Base-by-base conservation (phyloP, 805 yeast species). In the Metschnikowia continentalis region DNA sequence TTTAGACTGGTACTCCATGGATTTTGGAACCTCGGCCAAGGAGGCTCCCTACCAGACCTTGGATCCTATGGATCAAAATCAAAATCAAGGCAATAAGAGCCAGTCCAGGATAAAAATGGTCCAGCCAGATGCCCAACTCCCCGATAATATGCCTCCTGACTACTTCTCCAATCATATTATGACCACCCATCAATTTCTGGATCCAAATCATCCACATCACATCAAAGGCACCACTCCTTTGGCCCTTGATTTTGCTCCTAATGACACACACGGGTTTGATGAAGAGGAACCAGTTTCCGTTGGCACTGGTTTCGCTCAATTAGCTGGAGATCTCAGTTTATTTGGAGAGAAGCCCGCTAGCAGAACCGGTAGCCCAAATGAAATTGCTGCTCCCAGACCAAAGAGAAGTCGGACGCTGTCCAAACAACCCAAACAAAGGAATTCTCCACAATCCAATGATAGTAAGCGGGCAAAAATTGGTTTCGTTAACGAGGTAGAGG, bases 171-270 rank as follows among this genome's bases (percentile, higher is more conserved):
- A 54, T 32, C 50, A 54, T 35, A 53, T 60, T 23, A 51, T 60
- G 23, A 58, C 58, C 7, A 52, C 56, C 19, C 65, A 63, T 45
- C 71, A 63, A 47, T 70, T 70, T 51, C 65, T 57, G 46, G 62
- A 70, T 51, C 74, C 74, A 2, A 64, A 60, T 40, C 74, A 70
- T 43, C 75, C 75, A 6, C 74, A 70, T 53, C 71, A 70, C 49
- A 60, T 70, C n/a, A 66, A 67, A 43, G 75, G 74, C 1, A 66
- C 70, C n/a, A 69, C 74, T 3, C 75, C 75, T n/a, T 52, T 69
- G 41, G 74, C 65, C 23, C 65, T 65, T 45, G 67, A 63, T 6
- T 44, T 65, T 35, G 61, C 67, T 7, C 63, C 66, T 3, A 26
- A 19, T 26, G 54, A 50, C 2, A 32, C 48, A 8, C 20, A 43